Evolutionary conservation across 306 rosid genomes (phyloP).

Genomic region (Trichosanthes cucumerina): DNA sequence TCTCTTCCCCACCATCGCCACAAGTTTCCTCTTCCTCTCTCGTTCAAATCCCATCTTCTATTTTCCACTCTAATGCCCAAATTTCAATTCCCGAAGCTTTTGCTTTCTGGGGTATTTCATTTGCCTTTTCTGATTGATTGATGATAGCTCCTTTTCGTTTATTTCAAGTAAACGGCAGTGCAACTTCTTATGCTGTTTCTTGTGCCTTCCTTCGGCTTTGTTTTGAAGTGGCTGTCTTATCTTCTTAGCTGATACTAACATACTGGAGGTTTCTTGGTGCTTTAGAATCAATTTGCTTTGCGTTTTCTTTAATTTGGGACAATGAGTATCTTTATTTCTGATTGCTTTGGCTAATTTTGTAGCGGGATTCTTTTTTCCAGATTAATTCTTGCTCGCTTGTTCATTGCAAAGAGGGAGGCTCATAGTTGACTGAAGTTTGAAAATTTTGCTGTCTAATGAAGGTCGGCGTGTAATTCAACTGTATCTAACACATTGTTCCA

Average conservation of each 20-base stretch:
- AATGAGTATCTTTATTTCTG: not conserved
- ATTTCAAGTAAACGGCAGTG: not conserved
- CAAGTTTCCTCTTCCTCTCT: not conserved
- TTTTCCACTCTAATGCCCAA: not conserved
- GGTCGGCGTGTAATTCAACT: not conserved
- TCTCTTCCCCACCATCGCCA: not conserved
- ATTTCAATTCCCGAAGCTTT: not conserved
- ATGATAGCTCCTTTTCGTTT: not conserved
- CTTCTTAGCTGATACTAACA: not conserved
- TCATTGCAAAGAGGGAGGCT: not conserved
- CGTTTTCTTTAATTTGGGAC: not conserved
- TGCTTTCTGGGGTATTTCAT: not conserved
- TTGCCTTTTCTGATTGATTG: not conserved
- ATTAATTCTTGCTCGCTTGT: not conserved
- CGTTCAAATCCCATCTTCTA: not conserved
- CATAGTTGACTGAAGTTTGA: not conserved
- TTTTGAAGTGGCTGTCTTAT: not conserved
- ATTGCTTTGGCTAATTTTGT: not conserved
- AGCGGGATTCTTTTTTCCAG: not conserved
- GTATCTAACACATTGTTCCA: not conserved
- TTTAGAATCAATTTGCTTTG: not conserved
- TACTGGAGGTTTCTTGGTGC: not conserved
- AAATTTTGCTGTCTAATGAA: not conserved
- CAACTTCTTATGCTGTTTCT: not conserved
- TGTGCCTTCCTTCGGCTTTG: not conserved